Percentiles rank a stretch among this genome's conserved stretches.
Evolutionary conservation across 306 rosid species (phyloP).

Genomic region (Dryas octopetala): DNA sequence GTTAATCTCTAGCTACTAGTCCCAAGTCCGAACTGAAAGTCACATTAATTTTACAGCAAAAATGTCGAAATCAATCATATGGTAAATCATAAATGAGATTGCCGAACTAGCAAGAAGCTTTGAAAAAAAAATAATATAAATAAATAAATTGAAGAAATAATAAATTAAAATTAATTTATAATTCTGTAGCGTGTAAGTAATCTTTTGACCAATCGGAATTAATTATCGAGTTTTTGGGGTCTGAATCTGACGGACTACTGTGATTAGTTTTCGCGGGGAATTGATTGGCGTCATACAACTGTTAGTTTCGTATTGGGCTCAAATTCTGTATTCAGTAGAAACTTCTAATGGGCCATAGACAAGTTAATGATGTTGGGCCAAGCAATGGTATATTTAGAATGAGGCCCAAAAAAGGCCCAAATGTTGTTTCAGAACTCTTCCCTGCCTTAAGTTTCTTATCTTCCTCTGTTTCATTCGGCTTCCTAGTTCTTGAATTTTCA

Average conservation of each 20-base stretch:
- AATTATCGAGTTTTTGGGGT: no score
- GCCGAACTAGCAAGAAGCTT: not conserved
- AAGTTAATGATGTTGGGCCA: not conserved
- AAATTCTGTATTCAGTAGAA: not conserved
- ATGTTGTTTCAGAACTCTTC: not conserved
- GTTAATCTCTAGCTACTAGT: conserved; percentile 9
- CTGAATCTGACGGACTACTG: not conserved
- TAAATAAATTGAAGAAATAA: not conserved
- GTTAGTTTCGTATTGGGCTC: not conserved
- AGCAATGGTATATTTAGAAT: no score
- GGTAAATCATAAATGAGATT: not conserved
- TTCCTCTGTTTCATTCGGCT: not conserved
- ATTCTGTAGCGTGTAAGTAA: not conserved
- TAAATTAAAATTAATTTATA: not conserved
- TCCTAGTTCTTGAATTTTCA: conserved; percentile 1
- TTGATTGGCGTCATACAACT: not conserved
- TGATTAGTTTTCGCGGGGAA: conserved; percentile 18
- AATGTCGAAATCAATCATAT: not conserved
- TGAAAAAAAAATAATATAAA: not conserved
- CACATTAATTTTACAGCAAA: not conserved
- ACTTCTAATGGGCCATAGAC: no score
- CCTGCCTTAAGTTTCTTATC: conserved; percentile 28
- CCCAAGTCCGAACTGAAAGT: conserved; percentile 23
- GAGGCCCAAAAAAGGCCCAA: not conserved
- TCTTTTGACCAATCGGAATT: not conserved